Conservation (phyloP, 2,329 filamentous ascomycete genomes). For the Escovopsis weberi region DNA sequence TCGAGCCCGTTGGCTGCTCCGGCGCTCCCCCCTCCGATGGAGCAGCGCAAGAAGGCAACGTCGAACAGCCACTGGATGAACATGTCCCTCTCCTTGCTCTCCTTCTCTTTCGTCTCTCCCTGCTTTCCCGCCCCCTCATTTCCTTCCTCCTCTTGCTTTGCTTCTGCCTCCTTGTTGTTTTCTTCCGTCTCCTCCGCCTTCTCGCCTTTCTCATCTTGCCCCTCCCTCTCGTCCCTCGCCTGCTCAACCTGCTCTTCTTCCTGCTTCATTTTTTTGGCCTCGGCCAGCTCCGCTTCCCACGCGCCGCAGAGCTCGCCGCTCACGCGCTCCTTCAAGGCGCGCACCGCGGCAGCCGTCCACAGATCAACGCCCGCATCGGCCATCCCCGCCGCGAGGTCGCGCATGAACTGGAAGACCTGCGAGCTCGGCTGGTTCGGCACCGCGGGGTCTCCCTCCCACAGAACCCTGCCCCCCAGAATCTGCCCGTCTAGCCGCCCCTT, state of each 20-base stretch:
- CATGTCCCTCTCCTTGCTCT: constrained; percentile 25
- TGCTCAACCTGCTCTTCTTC: constrained; percentile 4
- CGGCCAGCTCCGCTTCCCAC: constrained; percentile 32
- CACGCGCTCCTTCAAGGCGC: constrained; percentile 45
- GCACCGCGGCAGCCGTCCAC: constrained; percentile 60
- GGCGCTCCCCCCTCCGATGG: constrained; percentile 21
- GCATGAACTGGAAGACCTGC: constrained; percentile 56
- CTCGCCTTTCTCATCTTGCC: constrained; percentile 6
- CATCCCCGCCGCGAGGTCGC: constrained; percentile 53
- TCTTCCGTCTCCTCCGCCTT: constrained; percentile 4
- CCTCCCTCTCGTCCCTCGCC: constrained; percentile 3
- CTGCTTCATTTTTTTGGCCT: constrained; percentile 7
- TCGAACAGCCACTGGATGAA: constrained; percentile 49
- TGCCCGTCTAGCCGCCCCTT: constrained; percentile 24
- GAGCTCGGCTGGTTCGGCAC: constrained; percentile 70
- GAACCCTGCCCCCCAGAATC: constrained; percentile 24
- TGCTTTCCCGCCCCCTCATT: constrained; percentile 2
- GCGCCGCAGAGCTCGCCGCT: constrained; percentile 31
- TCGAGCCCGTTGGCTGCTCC: constrained; percentile 20
- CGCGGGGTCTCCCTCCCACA: constrained; percentile 70
- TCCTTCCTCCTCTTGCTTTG: constrained; percentile 7
- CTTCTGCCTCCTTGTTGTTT: constrained; percentile 4
- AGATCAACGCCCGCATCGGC: constrained; percentile 56
- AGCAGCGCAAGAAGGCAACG: constrained; percentile 33
- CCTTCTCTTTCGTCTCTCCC: background rate